phyloP scores from a whole-genome alignment of 805 yeast species.

The Ogataea naganishii region DNA sequence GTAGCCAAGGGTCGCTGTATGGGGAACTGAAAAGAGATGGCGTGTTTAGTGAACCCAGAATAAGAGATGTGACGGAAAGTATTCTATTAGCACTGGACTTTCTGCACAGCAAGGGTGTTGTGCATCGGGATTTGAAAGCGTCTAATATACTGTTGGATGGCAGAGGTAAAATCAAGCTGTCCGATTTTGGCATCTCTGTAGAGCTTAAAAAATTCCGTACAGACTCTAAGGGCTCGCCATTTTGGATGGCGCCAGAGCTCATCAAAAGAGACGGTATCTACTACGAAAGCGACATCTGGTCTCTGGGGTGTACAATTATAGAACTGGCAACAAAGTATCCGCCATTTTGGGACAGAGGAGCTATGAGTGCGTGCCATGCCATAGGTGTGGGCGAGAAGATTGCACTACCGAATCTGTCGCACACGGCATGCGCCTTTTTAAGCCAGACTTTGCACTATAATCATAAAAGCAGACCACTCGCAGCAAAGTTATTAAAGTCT shows the following conservation, averaged over 20 bases:
- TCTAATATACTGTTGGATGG: constrained; percentile 55
- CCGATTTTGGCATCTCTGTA: constrained; percentile 75
- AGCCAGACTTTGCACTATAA: too few species aligned
- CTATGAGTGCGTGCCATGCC: constrained; percentile 77
- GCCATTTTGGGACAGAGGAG: constrained; percentile 69
- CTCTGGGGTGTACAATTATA: constrained; percentile 88
- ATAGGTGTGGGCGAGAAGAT: constrained; percentile 71
- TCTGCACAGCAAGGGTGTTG: constrained; percentile 64
- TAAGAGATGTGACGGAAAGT: constrained; percentile 40
- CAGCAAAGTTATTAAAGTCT: too few species aligned
- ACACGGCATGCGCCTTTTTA: too few species aligned
- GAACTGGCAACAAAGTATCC: constrained; percentile 84
- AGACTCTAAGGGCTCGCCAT: constrained; percentile 76
- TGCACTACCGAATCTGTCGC: constrained; percentile 48
- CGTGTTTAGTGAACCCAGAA: constrained; percentile 46
- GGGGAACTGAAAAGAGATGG: constrained; percentile 42
- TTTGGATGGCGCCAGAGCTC: constrained; percentile 99
- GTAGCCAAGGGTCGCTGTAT: constrained; percentile 58
- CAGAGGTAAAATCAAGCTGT: constrained; percentile 57
- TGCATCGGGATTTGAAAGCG: constrained; percentile 72
- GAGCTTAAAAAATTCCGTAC: constrained; percentile 27
- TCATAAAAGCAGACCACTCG: too few species aligned
- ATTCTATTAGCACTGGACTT: constrained; percentile 54
- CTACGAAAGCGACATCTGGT: constrained; percentile 87
- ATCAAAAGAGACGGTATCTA: constrained; percentile 79